Conservation (phyloP, 768 basidiomycete genomes). For the Rhodotorula paludigena region DNA sequence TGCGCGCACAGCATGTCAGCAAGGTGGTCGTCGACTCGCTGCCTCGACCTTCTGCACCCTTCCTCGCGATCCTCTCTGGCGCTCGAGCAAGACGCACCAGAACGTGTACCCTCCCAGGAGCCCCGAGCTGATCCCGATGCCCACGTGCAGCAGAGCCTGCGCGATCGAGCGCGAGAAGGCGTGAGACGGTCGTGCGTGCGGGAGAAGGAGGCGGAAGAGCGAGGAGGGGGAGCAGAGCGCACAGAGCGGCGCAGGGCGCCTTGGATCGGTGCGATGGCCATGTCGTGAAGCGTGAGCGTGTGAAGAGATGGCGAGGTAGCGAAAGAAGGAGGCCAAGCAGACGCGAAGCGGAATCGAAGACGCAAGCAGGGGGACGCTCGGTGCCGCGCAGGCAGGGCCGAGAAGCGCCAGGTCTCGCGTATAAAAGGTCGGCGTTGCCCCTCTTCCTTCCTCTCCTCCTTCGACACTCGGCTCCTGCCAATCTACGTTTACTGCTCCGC, state of each 20-base stretch:
- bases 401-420: too few species aligned
- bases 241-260: constrained; percentile 19
- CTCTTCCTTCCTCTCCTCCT: neutral
- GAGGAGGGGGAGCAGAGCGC: neutral
- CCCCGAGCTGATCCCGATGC: constrained; percentile 11
- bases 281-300: neutral
- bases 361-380: neutral
- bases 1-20: too few species aligned
- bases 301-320: neutral
- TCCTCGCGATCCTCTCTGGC: too few species aligned
- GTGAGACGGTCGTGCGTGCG: neutral
- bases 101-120: constrained; percentile 18
- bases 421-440: neutral
- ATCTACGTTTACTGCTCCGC: neutral
- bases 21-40: too few species aligned
- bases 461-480: neutral
- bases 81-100: constrained; percentile 4
- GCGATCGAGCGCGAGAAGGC: neutral
- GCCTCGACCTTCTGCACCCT: too few species aligned
- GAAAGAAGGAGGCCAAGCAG: neutral
- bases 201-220: neutral
- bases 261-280: constrained; percentile 28
- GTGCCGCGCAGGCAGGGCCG: neutral
- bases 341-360: neutral
- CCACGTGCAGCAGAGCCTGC: constrained; percentile 15